Conservation (phyloP, 768 basidiomycete genomes). For the Lactarius deliciosus region DNA sequence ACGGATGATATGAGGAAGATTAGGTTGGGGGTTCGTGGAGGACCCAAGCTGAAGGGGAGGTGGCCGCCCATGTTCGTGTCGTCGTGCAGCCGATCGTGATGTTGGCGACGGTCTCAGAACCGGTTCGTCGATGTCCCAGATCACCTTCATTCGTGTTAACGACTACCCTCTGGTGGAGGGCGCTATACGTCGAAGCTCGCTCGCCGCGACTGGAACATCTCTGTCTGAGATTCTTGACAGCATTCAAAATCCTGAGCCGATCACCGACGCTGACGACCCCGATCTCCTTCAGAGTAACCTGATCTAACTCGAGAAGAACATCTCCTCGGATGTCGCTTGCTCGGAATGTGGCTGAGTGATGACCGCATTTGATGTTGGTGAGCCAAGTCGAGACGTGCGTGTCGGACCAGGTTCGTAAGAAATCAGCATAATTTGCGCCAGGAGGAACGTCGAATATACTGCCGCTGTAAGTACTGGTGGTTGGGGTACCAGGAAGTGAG, state of each 20-base stretch:
- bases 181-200: constrained; percentile 8
- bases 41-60: constrained; percentile 73
- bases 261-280: constrained; percentile 89
- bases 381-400: constrained; percentile 76
- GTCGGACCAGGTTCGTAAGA: constrained; percentile 71
- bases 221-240: constrained; percentile 74
- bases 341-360: constrained; percentile 67
- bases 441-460: constrained; percentile 54
- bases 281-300: constrained; percentile 85
- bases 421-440: constrained; percentile 59
- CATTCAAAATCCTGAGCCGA: constrained; percentile 80
- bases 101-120: constrained; percentile 28
- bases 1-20: constrained; percentile 72
- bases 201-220: constrained; percentile 41
- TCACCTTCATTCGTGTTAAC: constrained; percentile 24
- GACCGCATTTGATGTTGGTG: constrained; percentile 67
- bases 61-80: constrained; percentile 60
- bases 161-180: constrained; percentile 18
- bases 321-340: constrained; percentile 91
- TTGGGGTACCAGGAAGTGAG: constrained; percentile 46
- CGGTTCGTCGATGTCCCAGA: constrained; percentile 29
- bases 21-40: constrained; percentile 49
- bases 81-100: constrained; percentile 33
- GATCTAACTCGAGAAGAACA: constrained; percentile 89
- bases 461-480: constrained; percentile 32